Conservation (phyloP, 2,329 filamentous ascomycete species). For the Ascochyta lentis region DNA sequence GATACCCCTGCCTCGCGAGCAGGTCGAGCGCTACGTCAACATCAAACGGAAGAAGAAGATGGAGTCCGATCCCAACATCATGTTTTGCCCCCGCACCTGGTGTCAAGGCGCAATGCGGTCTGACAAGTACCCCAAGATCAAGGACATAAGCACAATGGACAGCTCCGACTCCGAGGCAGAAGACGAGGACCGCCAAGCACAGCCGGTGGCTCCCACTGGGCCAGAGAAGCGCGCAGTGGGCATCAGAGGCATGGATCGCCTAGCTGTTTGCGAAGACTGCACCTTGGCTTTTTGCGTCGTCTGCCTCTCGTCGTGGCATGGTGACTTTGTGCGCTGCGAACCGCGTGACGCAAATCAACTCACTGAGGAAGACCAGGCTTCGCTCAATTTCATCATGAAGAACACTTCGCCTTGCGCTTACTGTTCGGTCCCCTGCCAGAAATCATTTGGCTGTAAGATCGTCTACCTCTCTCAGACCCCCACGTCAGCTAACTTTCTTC, state of each 20-base stretch:
- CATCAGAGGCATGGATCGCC: slow-evolving; percentile 66
- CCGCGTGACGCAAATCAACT: slow-evolving; percentile 73
- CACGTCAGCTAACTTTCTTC: not conserved
- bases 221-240: slow-evolving; percentile 40
- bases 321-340: slow-evolving; percentile 77
- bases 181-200: slow-evolving; percentile 11
- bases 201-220: slow-evolving; percentile 11
- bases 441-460: slow-evolving; percentile 77
- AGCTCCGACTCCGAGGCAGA: slow-evolving; percentile 52
- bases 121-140: slow-evolving; percentile 55
- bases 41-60: slow-evolving; percentile 92
- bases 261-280: slow-evolving; percentile 81
- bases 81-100: slow-evolving; percentile 92
- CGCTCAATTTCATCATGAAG: slow-evolving; percentile 79
- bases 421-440: slow-evolving; percentile 83
- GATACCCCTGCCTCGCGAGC: slow-evolving; percentile 63
- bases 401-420: slow-evolving; percentile 91
- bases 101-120: slow-evolving; percentile 85
- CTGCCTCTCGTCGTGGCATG: slow-evolving; percentile 88
- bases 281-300: slow-evolving; percentile 79
- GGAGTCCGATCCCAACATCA: slow-evolving; percentile 87
- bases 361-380: slow-evolving; percentile 83
- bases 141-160: slow-evolving; percentile 48
- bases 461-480: slow-evolving; percentile 79
- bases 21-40: slow-evolving; percentile 83